Evolutionary conservation across 2,329 filamentous ascomycete species (phyloP), one percentile per base, ranked within the genome.

Genomic region (Ilyonectria sp.): DNA sequence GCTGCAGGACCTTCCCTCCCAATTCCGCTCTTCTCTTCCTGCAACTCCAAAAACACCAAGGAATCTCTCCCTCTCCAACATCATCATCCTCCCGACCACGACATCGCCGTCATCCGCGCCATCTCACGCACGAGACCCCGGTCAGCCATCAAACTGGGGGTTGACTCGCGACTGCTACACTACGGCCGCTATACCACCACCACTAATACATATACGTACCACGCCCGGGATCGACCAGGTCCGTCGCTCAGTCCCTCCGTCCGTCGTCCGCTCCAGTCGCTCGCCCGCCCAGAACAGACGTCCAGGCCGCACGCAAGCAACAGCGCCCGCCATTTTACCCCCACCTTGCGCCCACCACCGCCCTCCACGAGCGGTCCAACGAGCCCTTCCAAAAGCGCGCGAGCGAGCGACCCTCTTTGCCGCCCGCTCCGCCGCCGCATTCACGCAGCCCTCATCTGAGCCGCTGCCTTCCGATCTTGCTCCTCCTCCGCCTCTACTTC

Each of bases 401-500:
- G 46, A 64, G 44, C 50, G 40, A 60, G 40, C 47, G 63, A 56
- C 57, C 63, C 63, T 65, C 63, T 74, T 75, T 75, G 74, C 74
- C 74, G 74, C 74, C 74, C 68, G 63, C 74, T 76, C 72, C 74
- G 72, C 71, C 67, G 68, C 72, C 65, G 69, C 67, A 67, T 75
- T 75, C 74, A 70, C 64, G 70, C 70, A 72, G 69, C 67, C 69
- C 55, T 63, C 60, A 70, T 67, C 62, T 65, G 56, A 71, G 62
- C 62, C 60, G 66, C 64, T 56, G 73, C 65, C 60, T 70, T 61
- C 66, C 57, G 68, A 56, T 60, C 61, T 50, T 61, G 61, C 55
- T 67, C 44, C 52, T 57, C 55, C 60, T 67, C 63, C 54, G 40
- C 56, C 37, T 54, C 52, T 66, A 64, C 64, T 49, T 68, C 60